Conservation (phyloP, 441 rosid genomes). For the Manihot esculenta region DNA sequence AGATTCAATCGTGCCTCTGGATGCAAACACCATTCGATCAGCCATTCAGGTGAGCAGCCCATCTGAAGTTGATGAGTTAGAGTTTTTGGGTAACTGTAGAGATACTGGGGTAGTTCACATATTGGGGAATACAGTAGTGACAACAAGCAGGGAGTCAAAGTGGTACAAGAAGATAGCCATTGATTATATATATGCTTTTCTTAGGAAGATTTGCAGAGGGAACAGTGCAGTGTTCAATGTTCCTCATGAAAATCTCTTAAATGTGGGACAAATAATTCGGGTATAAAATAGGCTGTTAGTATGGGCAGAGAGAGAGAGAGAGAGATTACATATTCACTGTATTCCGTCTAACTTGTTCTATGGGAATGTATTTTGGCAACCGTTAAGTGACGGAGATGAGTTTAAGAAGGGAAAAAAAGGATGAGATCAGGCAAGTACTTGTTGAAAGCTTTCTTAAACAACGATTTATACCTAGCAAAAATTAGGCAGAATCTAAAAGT, state of each 20-base stretch:
- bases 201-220: constrained; percentile 85
- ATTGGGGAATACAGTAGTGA: constrained; percentile 77
- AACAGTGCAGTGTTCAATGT: constrained; percentile 74
- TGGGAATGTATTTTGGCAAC: background rate
- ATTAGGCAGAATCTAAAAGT: no score
- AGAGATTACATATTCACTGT: background rate
- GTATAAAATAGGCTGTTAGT: background rate
- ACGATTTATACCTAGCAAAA: no score
- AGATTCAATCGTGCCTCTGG: constrained; percentile 56
- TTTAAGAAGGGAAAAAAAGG: background rate
- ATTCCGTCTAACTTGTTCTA: no score
- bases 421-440: no score
- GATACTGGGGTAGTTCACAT: constrained; percentile 92
- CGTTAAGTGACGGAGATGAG: background rate
- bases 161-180: constrained; percentile 74
- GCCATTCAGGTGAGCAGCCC: constrained; percentile 44
- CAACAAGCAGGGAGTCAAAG: constrained; percentile 71
- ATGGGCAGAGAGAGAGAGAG: background rate
- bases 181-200: constrained; percentile 78
- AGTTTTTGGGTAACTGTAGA: constrained; percentile 58
- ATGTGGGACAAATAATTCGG: constrained; percentile 65
- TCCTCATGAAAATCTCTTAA: constrained; percentile 87
- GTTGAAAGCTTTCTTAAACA: no score
- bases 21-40: constrained; percentile 30
- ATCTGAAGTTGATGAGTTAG: constrained; percentile 61